These are phyloP conservation scores for Aspergillus sp. DNA, from an alignment of 2,329 filamentous ascomycete genomes.

Conservation along the genomic window DNA sequence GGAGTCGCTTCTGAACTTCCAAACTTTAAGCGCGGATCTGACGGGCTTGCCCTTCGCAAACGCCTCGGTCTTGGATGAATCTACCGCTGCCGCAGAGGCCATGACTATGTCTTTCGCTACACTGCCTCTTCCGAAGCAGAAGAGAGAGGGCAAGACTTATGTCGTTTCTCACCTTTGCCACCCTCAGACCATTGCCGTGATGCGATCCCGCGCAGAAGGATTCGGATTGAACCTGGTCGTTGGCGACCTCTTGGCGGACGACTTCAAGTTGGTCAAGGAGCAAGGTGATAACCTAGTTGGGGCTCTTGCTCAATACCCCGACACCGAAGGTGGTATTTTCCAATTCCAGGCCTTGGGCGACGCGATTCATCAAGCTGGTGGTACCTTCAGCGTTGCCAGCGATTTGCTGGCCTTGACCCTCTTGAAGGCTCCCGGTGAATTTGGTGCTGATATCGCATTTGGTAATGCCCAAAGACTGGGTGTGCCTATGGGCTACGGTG, in stretches of 20 bases:
- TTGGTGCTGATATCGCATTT: conserved; percentile 90
- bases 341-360: conserved; percentile 69
- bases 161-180: conserved; percentile 77
- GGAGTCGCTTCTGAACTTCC: conserved; percentile 89
- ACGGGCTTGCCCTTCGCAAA: conserved; percentile 83
- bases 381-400: conserved; percentile 77
- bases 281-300: conserved; percentile 77
- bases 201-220: conserved; percentile 78
- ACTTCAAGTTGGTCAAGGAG: conserved; percentile 58
- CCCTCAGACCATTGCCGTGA: conserved; percentile 75
- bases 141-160: conserved; percentile 67
- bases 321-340: conserved; percentile 71
- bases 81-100: conserved; percentile 85
- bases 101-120: conserved; percentile 86
- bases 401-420: conserved; percentile 82
- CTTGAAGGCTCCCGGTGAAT: conserved; percentile 83
- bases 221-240: conserved; percentile 75
- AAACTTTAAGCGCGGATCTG: conserved; percentile 83
- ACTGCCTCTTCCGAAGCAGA: conserved; percentile 62
- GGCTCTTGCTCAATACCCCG: conserved; percentile 89
- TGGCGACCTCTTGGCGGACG: conserved; percentile 60
- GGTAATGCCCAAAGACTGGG: conserved; percentile 87
- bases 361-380: conserved; percentile 66
- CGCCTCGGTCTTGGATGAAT: conserved; percentile 82
- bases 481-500: conserved; percentile 84